These are phyloP conservation scores for Microstegium vimineum DNA, from an alignment of 176 grass and related monocot species.

Conservation along the genomic window DNA sequence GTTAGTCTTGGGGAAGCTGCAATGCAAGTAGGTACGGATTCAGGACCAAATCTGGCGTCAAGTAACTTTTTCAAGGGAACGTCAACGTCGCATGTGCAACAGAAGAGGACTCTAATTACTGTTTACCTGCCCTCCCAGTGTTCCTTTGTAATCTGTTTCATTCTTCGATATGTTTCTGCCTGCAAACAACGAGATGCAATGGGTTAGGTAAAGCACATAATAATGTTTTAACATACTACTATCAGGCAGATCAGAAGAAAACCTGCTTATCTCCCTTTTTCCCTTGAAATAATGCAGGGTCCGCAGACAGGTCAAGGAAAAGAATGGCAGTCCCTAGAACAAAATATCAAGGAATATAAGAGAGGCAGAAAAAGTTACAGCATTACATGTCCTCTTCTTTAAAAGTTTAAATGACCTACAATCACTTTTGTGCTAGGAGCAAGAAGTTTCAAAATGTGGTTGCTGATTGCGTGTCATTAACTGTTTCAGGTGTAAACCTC, in stretches of 20 bases:
- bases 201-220: slow-evolving; percentile 26
- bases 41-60: background rate
- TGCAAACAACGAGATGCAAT: slow-evolving; percentile 32
- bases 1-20: slow-evolving; percentile 89
- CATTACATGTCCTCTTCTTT: background rate
- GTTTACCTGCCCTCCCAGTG: slow-evolving; percentile 79
- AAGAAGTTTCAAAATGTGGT: background rate
- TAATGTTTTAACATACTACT: slow-evolving; percentile 22
- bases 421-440: background rate
- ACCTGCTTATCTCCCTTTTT: slow-evolving; percentile 91
- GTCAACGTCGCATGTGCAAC: background rate
- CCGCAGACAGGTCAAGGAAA: slow-evolving; percentile 79
- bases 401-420: background rate
- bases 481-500: background rate
- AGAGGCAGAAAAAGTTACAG: background rate
- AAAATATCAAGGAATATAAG: slow-evolving; percentile 9
- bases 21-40: slow-evolving; percentile 5
- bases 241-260: slow-evolving; percentile 23
- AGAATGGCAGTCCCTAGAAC: slow-evolving; percentile 68
- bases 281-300: slow-evolving; percentile 79
- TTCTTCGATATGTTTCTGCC: slow-evolving; percentile 86
- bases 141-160: slow-evolving; percentile 81
- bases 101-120: background rate
- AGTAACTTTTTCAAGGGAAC: slow-evolving; percentile 1
- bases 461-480: background rate